Base-by-base conservation (phyloP, 1,139 yeast species). In the Kluyveromyces sp. region DNA sequence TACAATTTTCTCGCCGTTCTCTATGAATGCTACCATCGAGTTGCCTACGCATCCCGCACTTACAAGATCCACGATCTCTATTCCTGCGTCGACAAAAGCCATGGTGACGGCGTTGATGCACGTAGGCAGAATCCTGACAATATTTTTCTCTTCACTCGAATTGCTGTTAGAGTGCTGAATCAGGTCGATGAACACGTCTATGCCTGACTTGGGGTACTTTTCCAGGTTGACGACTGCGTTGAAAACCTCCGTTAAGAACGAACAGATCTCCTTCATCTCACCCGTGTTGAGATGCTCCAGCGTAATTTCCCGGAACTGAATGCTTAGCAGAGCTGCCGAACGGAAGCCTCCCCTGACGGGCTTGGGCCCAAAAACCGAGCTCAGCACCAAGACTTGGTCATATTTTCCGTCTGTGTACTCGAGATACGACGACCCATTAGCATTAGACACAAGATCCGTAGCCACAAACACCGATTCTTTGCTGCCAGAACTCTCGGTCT, bases 131-230 rank as follows among this genome's bases (percentile, higher is more conserved):
- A 57, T 48, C 9, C 49, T 43, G 17, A 52, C 45, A 29, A 56
- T 48, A 19, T 46, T 45, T 33, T 36, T 31, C 26, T 41, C 28
- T 18, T 45, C 45, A 16, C 44, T 41, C 18, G 41, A 36, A 39
- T 42, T 42, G 32, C 51, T 47, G 25, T 51, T 52, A 33, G 69
- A 55, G 47, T 69, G 65, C 40, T 58, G 54, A 36, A 56, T 56
- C 39, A 60, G 41, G 36, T 83, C 77, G n/a, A 89, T 70, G 54
- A 81, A 83, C 19, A 92, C 71, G 57, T 83, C 94, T 44, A 92
- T 85, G 19, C 89, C 79, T 8, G 95, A 84, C 63, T 92, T 92
- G 4, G 97, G 96, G 60, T 89, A 89, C 48, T 80, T 78, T 15
- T 77, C 77, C 40, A 87, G 68, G 35, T 84, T 64, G 3, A 92